phyloP scores from a whole-genome alignment of 768 basidiomycete genomes.

The Nevesoporus exiguus region DNA sequence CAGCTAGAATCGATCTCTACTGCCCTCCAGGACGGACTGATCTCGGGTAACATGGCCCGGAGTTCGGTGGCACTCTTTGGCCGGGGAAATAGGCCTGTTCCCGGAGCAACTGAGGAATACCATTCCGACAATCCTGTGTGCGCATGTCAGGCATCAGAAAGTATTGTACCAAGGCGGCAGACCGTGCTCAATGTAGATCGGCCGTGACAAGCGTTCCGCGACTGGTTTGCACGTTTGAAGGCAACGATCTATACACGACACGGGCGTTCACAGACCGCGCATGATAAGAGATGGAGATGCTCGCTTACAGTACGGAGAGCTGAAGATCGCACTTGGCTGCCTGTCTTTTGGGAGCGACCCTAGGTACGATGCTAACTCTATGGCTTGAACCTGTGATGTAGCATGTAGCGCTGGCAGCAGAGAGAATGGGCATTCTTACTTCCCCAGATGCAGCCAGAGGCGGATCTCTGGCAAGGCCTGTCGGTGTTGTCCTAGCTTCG shows the following conservation, averaged over 20 bases:
- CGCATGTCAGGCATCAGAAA: not conserved
- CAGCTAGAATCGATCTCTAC: constrained; percentile 62
- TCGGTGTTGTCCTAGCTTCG: constrained; percentile 51
- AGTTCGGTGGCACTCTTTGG: constrained; percentile 57
- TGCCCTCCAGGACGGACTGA: constrained; percentile 62
- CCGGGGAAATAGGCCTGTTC: constrained; percentile 73
- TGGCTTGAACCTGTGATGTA: constrained; percentile 56
- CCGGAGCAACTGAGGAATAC: constrained; percentile 67
- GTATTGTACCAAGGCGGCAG: constrained; percentile 10
- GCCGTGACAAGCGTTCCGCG: constrained; percentile 57
- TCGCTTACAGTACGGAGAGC: constrained; percentile 74
- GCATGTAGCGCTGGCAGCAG: not conserved
- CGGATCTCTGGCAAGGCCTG: constrained; percentile 70
- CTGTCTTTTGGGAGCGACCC: constrained; percentile 58
- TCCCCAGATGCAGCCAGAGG: constrained; percentile 71
- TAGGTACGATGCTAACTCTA: constrained; percentile 67
- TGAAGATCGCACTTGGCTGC: constrained; percentile 75
- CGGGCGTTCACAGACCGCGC: not conserved
- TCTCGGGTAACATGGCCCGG: constrained; percentile 48
- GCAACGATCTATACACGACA: constrained; percentile 63
- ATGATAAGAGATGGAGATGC: not conserved
- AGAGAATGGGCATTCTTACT: constrained; percentile 31
- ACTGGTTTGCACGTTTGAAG: constrained; percentile 73
- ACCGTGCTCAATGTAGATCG: constrained; percentile 82
- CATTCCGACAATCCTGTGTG: constrained; percentile 66